phyloP scores from a whole-genome alignment of 495 filamentous ascomycete species.

The Penicillium ochrochloron region DNA sequence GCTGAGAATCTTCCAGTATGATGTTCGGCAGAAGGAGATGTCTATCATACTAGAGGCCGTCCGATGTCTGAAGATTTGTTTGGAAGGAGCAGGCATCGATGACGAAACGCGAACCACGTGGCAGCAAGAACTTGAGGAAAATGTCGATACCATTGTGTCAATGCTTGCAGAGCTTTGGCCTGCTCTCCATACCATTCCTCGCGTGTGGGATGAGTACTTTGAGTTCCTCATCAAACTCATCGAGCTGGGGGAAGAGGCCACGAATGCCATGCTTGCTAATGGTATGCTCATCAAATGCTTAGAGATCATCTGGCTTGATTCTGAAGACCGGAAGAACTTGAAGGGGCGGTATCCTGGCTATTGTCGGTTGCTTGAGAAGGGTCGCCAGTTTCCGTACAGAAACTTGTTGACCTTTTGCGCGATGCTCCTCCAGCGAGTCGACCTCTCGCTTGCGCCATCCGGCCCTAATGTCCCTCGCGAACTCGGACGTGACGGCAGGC shows the following conservation, averaged over 20 bases:
- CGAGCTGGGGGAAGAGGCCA: conserved; percentile 58
- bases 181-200: conserved; percentile 56
- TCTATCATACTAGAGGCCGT: conserved; percentile 58
- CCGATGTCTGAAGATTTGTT: conserved; percentile 53
- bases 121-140: conserved; percentile 37
- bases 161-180: conserved; percentile 58
- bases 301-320: conserved; percentile 66
- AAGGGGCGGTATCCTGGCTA: conserved; percentile 58
- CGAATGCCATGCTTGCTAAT: conserved; percentile 56
- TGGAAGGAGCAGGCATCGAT: conserved; percentile 38
- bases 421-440: conserved; percentile 45
- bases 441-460: conserved; percentile 40
- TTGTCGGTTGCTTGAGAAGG: conserved; percentile 60
- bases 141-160: conserved; percentile 60
- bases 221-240: conserved; percentile 66
- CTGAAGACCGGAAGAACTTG: conserved; percentile 54
- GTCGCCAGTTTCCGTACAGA: conserved; percentile 48
- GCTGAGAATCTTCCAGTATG: conserved; percentile 62
- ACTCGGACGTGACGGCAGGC: conserved; percentile 33
- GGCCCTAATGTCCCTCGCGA: conserved; percentile 34
- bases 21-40: conserved; percentile 63
- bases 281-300: conserved; percentile 62
- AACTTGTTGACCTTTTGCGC: conserved; percentile 52
- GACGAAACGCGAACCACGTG: conserved; percentile 36
- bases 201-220: conserved; percentile 84